Percentiles rank a stretch among this genome's conserved stretches.
Evolutionary conservation across 192 early-diverging fungal genomes (phyloP).

Genomic region (Linnemannia hyalina): DNA sequence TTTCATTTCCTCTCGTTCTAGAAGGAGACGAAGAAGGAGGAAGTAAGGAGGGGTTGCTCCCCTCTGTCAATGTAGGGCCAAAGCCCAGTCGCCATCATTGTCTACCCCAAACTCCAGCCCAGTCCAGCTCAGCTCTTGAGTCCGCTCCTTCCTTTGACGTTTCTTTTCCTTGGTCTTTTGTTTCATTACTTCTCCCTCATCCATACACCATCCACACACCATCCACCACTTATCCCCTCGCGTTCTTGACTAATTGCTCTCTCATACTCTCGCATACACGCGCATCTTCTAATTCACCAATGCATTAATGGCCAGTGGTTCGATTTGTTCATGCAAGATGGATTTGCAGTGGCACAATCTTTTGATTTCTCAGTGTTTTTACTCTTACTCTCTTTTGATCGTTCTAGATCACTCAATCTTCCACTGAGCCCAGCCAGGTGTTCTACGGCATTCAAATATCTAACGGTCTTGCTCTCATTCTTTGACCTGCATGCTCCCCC

Average conservation of each 20-base stretch:
- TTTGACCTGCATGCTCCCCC: neutral
- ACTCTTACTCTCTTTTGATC: neutral
- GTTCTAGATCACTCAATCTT: neutral
- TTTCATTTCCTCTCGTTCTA: too few relatives aligned
- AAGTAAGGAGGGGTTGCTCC: too few relatives aligned
- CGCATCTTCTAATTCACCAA: neutral
- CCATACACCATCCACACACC: too few relatives aligned
- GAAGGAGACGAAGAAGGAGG: too few relatives aligned
- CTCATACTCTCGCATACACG: too few relatives aligned
- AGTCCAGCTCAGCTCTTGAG: neutral
- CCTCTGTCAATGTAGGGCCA: too few relatives aligned
- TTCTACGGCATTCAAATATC: neutral
- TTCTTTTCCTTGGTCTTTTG: neutral
- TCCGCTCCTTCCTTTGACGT: neutral
- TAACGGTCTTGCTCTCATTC: neutral
- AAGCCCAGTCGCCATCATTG: too few relatives aligned
- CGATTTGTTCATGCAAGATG: neutral
- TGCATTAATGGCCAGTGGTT: neutral
- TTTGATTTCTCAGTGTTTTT: neutral
- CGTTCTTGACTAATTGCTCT: too few relatives aligned
- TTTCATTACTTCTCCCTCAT: neutral
- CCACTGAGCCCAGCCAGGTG: neutral
- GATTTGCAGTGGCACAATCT: neutral
- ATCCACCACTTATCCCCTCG: too few relatives aligned
- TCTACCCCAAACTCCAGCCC: neutral